Evolutionary conservation across 441 rosid species (phyloP), one percentile per base, ranked within the genome.

Genomic region (Viola pubescens): DNA sequence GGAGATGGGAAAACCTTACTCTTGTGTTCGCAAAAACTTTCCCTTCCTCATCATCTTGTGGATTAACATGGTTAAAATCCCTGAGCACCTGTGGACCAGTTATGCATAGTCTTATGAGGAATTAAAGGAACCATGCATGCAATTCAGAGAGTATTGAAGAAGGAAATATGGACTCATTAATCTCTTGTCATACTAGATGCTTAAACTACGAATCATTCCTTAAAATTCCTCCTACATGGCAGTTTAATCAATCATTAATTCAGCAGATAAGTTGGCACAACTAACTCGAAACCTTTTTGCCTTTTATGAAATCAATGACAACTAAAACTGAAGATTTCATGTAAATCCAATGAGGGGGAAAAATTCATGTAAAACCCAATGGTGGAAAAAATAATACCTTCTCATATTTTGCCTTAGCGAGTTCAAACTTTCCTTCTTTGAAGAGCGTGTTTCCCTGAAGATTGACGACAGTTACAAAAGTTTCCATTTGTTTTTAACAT

Each of bases 61-160:
- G 98, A 68, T 94, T 87, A 39, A 88, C 99, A 69, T 94, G 99
- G 84, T 94, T 94, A 68, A 94, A 91, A 73, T 91, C 97, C 73
- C 98, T 82, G 65, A 94, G 92, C 48, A 91, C 95, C 99, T 94
- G 72, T 50, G 52, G 16, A 64, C 34, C 47, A 71, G 59, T 42
- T 60, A 42, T 38, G 37, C 39, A 37, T 49, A 11, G 46, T 49
- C 37, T 43, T 40, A 54, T 52, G 51, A 50, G 44, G 41, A 63
- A 48, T 52, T 64, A 52, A 37, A 55, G 50, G 51, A 47, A 49
- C 9, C 43, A 46, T 6, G 9, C 11, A 59, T 37, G 11, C 8
- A 37, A 43, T 56, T n/a, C 11, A 60, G 6, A 56, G 39, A 50
- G 41, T 50, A 13, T 5, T 10, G 13, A 52, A 39, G 6, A 34